Evolutionary conservation across 345 rosid species (phyloP), one percentile per base, ranked within the genome.

Genomic region (Clausena lansium): DNA sequence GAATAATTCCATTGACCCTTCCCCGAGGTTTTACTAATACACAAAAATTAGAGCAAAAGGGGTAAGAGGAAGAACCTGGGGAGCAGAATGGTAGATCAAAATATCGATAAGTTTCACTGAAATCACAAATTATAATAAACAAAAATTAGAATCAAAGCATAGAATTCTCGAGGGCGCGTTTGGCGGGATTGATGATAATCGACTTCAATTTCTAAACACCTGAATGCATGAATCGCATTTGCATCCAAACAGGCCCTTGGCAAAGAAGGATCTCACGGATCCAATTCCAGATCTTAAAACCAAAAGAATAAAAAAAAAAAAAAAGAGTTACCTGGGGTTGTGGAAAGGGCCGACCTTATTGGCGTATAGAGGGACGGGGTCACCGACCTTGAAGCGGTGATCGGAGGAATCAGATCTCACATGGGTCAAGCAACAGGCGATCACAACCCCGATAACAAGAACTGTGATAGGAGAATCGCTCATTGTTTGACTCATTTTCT

Each of bases 31-130:
- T 61, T 14, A 61, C 36, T 61, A 13, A 28, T 13, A 28, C 28
- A 61, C 24, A 19, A 64, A 20, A 64, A 64, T 7, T 64, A 64
- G 7, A 63, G 68, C 68, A 64, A 64, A 32, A 64, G 41, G 41
- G 68, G 20, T 20, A 64, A 64, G 39, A 7, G 10, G 3, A 64
- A 64, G 41, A 17, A 88, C 89, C 91, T 79, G 89, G 81, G 11
- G 79, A 66, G 58, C 91, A 88, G 83, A 85, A 88, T n/a, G 91
- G 91, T 47, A 87, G 90, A 80, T 87, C 90, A 6, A 87, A 87
- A 78, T 85, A 87, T 11, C 88, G 88, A 73, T 87, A 87, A 6
- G 90, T 87, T 81, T 87, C 90, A 78, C 90, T 87, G 86, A 39
- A 25, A 58, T 60, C 59, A 68, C 27, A 58, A 47, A 52, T 30